These are phyloP conservation scores for Emydomyces testavorans DNA, from an alignment of 2,329 filamentous ascomycete genomes.

Conservation along the genomic window DNA sequence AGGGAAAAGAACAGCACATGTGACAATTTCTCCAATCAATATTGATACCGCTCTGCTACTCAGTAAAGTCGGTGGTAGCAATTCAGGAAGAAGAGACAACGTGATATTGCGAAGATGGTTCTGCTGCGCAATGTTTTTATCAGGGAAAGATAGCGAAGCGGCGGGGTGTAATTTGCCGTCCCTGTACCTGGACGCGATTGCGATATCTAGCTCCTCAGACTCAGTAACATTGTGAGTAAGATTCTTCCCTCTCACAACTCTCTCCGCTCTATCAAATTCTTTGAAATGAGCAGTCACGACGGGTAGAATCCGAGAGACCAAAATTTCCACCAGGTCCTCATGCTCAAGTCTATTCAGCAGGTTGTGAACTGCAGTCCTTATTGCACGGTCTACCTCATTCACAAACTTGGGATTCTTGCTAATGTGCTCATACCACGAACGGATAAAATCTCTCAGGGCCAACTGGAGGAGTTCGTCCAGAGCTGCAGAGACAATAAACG, in stretches of 20 bases:
- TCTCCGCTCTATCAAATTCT: slow-evolving; percentile 84
- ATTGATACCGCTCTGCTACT: slow-evolving; percentile 70
- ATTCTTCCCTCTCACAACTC: slow-evolving; percentile 72
- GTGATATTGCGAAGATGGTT: slow-evolving; percentile 73
- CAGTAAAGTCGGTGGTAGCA: slow-evolving; percentile 63
- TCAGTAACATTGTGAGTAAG: slow-evolving; percentile 84
- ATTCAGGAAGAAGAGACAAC: slow-evolving; percentile 56
- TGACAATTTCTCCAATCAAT: slow-evolving; percentile 78
- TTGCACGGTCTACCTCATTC: slow-evolving; percentile 72
- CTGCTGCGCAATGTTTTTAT: slow-evolving; percentile 75
- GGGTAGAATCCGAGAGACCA: slow-evolving; percentile 73
- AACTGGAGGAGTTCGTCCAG: slow-evolving; percentile 68
- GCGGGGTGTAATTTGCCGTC: slow-evolving; percentile 82
- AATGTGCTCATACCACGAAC: slow-evolving; percentile 79
- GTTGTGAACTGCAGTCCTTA: slow-evolving; percentile 60
- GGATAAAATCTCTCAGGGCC: slow-evolving; percentile 72
- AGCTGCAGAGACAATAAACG: slow-evolving; percentile 64
- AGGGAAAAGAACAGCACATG: slow-evolving; percentile 79
- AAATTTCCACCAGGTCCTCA: slow-evolving; percentile 71
- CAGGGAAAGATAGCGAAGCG: slow-evolving; percentile 68
- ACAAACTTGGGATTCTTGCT: slow-evolving; percentile 68
- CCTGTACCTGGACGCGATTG: slow-evolving; percentile 87
- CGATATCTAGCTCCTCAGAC: slow-evolving; percentile 87
- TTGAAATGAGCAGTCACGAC: slow-evolving; percentile 78
- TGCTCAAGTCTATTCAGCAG: slow-evolving; percentile 61